Evolutionary conservation across 2,329 filamentous ascomycete species (phyloP), one percentile per base, ranked within the genome.

Genomic region (Aspergillus nomiae): DNA sequence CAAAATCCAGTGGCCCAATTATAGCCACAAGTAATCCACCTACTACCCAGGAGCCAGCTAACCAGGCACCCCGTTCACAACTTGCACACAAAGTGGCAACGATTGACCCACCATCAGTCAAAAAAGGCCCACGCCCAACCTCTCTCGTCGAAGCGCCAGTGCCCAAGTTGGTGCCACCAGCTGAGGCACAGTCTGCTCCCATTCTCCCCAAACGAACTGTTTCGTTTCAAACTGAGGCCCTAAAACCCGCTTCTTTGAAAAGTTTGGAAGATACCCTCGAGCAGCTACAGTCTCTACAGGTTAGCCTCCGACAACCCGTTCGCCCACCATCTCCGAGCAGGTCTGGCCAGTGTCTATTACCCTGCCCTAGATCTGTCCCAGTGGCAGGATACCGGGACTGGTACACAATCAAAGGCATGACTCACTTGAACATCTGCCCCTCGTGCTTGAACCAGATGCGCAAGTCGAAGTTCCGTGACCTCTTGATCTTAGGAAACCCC

Each of bases 351-450:
- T 72, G 66, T 32, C 82, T 94, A 16, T 87, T 90, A 3, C 84
- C 88, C 3, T 97, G 94, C 70, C 89, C 89, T 8, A 85, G 92
- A 64, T 86, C 85, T 45, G 80, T 84, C 5, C 86, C 87, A 12
- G 84, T 87, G 14, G 80, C 85, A 11, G 88, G 89, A 1, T 85
- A 89, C 64, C 82, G 89, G 65, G 92, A 95, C 71, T 97, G 94
- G 92, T 88, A 93, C 65, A 94, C 90, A 0, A 82, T 97, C 5
- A 87, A 87, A 4, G 86, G 87, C 16, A 86, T 89, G 64, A 85
- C 88, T 14, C 86, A 86, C 63, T 90, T 97, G 69, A 87, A 92
- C 65, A 90, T 97, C 53, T 97, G 94, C 70, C 91, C 92, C 0
- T 87, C 86, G 14, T 98, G 94, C 78, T 92, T 91, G 74, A 83